Percentiles rank a stretch among this genome's conserved stretches.
Conservation (phyloP, 768 basidiomycete genomes). For the Mycena latifolia region DNA sequence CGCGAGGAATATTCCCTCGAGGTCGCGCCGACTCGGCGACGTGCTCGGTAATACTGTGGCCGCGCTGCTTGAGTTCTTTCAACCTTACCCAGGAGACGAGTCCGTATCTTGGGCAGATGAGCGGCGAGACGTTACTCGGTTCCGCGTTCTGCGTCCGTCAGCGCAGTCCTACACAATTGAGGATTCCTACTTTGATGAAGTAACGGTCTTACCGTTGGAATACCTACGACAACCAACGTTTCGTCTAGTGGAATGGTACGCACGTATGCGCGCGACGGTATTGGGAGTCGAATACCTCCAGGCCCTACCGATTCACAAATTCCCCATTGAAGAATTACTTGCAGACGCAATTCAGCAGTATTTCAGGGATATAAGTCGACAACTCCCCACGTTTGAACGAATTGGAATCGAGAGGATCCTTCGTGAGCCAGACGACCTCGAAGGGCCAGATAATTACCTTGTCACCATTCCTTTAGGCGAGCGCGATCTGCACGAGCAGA, state of each 20-base stretch:
- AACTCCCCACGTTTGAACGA: neutral
- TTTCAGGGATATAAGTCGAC: too few relatives aligned
- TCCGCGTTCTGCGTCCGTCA: neutral
- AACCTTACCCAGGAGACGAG: slow-evolving; percentile 15
- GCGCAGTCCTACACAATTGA: neutral
- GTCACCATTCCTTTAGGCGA: neutral
- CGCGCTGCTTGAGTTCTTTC: slow-evolving; percentile 1
- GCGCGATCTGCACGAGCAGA: neutral
- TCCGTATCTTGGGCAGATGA: neutral
- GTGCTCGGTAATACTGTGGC: slow-evolving; percentile 1
- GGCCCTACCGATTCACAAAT: too few relatives aligned
- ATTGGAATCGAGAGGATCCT: neutral
- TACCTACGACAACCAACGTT: neutral
- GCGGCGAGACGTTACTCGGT: neutral
- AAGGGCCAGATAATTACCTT: neutral
- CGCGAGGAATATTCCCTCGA: neutral
- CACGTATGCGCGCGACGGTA: neutral
- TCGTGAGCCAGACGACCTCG: neutral
- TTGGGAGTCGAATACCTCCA: neutral
- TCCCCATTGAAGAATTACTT: too few relatives aligned
- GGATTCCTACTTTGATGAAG: slow-evolving; percentile 2
- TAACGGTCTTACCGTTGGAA: neutral
- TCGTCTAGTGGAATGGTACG: slow-evolving; percentile 10
- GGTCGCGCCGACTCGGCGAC: slow-evolving; percentile 4
- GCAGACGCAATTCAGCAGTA: too few relatives aligned